Percentiles rank a stretch among this genome's conserved stretches.
Conservation (phyloP, 768 basidiomycete species). For the Auricularia heimuer region DNA sequence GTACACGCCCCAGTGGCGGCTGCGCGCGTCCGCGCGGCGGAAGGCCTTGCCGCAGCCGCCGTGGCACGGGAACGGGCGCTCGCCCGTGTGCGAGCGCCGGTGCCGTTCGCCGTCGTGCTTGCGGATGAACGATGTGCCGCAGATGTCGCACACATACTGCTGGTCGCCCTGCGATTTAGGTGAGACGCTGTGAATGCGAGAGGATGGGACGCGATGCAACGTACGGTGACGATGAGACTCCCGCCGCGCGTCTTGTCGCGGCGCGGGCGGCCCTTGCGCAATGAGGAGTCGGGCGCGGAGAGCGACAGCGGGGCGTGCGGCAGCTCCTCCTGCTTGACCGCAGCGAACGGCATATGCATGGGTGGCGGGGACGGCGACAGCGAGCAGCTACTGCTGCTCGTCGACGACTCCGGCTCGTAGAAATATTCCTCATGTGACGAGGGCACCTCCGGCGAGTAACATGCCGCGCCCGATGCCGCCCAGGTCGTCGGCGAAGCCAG, state of each 20-base stretch:
- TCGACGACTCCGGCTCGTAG: background rate
- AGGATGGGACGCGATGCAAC: background rate
- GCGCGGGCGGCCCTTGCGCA: background rate
- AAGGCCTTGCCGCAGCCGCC: slow-evolving; percentile 1
- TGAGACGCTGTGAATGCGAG: background rate
- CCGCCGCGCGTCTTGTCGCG: background rate
- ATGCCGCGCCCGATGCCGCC: too few relatives aligned
- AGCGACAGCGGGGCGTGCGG: background rate
- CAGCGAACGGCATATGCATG: background rate
- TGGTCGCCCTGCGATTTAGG: background rate
- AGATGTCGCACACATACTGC: background rate
- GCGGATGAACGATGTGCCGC: background rate
- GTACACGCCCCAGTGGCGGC: slow-evolving; percentile 1
- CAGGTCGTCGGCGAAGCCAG: too few relatives aligned
- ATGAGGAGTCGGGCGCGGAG: background rate
- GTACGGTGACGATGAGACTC: too few relatives aligned
- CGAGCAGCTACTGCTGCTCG: background rate
- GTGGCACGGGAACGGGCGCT: background rate
- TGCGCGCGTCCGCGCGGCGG: slow-evolving; percentile 3
- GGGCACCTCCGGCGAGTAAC: background rate
- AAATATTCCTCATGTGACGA: background rate
- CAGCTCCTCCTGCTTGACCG: background rate
- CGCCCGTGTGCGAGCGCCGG: background rate
- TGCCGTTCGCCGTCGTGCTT: background rate
- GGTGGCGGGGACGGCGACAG: background rate